Evolutionary conservation across 23 red algal species (phyloP), one percentile per base, ranked within the genome.

Genomic region (Gracilariopsis chorda): DNA sequence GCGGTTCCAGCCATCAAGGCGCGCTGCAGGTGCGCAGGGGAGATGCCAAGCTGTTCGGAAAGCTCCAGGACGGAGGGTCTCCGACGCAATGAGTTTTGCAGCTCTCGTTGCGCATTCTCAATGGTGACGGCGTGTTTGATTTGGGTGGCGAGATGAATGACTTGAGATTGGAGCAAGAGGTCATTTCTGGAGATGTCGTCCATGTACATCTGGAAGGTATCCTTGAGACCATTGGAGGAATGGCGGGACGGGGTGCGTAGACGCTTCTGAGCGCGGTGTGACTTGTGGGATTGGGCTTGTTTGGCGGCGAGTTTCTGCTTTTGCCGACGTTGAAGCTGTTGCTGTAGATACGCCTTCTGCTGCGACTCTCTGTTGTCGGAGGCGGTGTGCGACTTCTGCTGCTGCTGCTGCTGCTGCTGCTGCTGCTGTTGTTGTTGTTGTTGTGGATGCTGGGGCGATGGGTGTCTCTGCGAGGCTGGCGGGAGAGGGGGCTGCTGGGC

Each of bases 131-230:
- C 42, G 13, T 62, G 20, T 69, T 74, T 74, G 52, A 96, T 85
- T 14, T 65, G 75, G 44, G 49, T 29, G 10, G 94, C 94, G 16
- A 96, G 87, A 9, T 25, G 61, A 46, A 92, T 56, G 24, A 91
- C 87, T 33, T 90, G 77, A 3, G 76, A 49, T 43, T 92, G 87
- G 14, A 56, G 57, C 33, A 96, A 25, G 2, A 92, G 73, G 36
- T 96, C 70, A 8, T 36, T 21, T 13, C 87, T 71, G 35, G 64
- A 78, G 37, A 96, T 96, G 57, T 92, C 94, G 9, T 75, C 86
- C 87, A 96, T 86, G 56, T 96, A 96, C 51, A 51, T 68, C 76
- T 73, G 85, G 35, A 95, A 89, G 44, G 93, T 84, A 75, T 95
- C 93, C 68, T 62, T 77, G 13, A 89, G 30, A 16, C 39, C 48